Base-by-base conservation (phyloP, 2,329 filamentous ascomycete genomes). In the Dichotomopilus funicola region DNA sequence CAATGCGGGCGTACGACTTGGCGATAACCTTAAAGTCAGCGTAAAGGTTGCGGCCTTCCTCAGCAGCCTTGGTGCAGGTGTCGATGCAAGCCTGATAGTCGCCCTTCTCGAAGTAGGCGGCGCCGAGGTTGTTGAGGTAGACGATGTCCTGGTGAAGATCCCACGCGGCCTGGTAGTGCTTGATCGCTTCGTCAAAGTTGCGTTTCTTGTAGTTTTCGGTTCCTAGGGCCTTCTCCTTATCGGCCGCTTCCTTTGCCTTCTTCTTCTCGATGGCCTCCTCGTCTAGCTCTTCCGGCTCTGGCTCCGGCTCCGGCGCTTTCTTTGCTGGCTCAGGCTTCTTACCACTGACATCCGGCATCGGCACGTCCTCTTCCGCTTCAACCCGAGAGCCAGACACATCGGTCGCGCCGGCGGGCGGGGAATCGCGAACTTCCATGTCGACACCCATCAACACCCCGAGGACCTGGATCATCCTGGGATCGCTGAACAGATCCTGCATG, bases 181-280 rank as follows among this genome's bases (percentile, higher is more conserved):
- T 83, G 66, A 99, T 96, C 50, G 94, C 94, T 68, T 88, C 85
- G 66, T 97, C 94, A 64, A 99, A 96, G 69, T 96, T 86, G 64
- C 90, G 87, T 82, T 97, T 97, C 86, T 99, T 99, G 81, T 99
- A 99, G 71, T 87, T 86, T 65, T 94, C 90, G 11, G 92, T 99
- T 56, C 94, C 94, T 55, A 95, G 78, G 35, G 86, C 88, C 83
- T 99, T 99, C 75, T 96, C 88, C 70, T 91, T 89, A 65, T 99
- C 94, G 45, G 91, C 94, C 61, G 88, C 89, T 67, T 87, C 89
- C 78, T 97, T 95, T 42, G 90, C 89, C 78, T 94, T 89, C 75
- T 88, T 88, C 74, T 91, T 91, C 59, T 88, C 88, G 54, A 84
- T 70, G 0, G 86, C 81, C 71, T 97, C 94, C 67, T 96, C 91